phyloP scores from a whole-genome alignment of 2,329 filamentous ascomycete genomes.

The Phialophora verrucosa region DNA sequence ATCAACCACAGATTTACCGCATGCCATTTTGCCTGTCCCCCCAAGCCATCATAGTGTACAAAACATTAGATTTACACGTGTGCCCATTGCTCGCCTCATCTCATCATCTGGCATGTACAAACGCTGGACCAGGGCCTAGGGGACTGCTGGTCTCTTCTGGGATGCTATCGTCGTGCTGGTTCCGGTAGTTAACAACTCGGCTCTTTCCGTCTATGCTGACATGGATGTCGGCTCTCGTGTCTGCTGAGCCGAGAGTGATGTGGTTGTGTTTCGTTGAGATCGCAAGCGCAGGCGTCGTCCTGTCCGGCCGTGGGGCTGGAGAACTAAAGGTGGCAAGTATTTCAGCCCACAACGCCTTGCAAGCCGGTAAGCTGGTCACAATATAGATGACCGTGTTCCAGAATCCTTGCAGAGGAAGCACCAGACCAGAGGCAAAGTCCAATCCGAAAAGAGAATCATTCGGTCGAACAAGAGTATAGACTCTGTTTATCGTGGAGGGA shows the following conservation, averaged over 20 bases:
- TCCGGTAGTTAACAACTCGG: constrained; percentile 18
- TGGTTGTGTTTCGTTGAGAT: constrained; percentile 10
- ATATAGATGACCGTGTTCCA: constrained; percentile 84
- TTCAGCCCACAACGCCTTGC: constrained; percentile 49
- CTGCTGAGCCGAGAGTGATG: constrained; percentile 13
- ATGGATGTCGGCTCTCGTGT: constrained; percentile 24
- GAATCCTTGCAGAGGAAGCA: constrained; percentile 80
- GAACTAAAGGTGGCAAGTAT: constrained; percentile 8
- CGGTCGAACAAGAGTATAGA: constrained; percentile 70
- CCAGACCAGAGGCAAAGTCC: constrained; percentile 72
- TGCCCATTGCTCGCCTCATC: constrained; percentile 1
- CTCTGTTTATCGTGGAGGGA: constrained; percentile 76
- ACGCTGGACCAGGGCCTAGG: neutral
- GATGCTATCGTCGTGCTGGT: constrained; percentile 9
- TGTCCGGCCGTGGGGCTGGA: constrained; percentile 10
- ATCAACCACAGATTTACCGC: neutral
- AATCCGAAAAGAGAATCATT: constrained; percentile 61
- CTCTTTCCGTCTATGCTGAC: constrained; percentile 23
- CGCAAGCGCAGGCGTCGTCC: constrained; percentile 7
- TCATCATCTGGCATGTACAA: constrained; percentile 13
- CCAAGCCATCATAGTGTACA: neutral
- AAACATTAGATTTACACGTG: constrained; percentile 6
- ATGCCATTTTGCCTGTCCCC: neutral
- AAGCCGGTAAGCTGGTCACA: constrained; percentile 70
- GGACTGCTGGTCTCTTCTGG: constrained; percentile 9